Evolutionary conservation across 108 stramenopile species (phyloP).

Genomic region (Cylindrotheca fusiformis): DNA sequence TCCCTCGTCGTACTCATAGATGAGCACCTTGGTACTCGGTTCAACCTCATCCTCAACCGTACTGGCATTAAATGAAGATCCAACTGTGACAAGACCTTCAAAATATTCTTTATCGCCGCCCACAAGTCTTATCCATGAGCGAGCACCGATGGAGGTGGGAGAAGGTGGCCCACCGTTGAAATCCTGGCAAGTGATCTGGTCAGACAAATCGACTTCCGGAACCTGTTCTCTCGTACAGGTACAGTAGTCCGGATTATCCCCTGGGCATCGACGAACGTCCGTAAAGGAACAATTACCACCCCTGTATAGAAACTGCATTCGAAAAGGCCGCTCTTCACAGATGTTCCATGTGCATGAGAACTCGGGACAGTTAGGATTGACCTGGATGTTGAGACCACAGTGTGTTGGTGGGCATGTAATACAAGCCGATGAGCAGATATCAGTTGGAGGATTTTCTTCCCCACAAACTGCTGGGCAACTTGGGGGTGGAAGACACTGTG

Average conservation of each 20-base stretch:
- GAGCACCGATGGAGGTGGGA: not conserved
- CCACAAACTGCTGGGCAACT: not conserved
- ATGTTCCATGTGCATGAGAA: not conserved
- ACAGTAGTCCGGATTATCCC: conserved; percentile 14
- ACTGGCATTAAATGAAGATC: not conserved
- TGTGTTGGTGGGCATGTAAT: not conserved
- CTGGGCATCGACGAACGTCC: conserved; percentile 9
- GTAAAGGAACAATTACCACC: conserved; percentile 12
- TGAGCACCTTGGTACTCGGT: conserved; percentile 7
- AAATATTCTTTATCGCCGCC: conserved; percentile 3
- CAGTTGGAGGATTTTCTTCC: not conserved
- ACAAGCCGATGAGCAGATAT: not conserved
- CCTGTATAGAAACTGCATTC: conserved; percentile 14
- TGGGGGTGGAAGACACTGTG: not conserved
- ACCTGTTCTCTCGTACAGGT: conserved; percentile 9
- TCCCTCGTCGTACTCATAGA: not conserved
- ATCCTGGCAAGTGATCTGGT: conserved; percentile 20
- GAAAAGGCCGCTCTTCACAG: conserved; percentile 3
- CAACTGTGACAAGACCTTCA: conserved; percentile 9
- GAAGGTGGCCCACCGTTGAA: conserved; percentile 12
- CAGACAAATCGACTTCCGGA: conserved; percentile 6
- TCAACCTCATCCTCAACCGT: not conserved
- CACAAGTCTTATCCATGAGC: conserved; percentile 1
- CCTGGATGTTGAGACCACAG: not conserved
- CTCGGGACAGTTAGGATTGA: not conserved